Evolutionary conservation across 805 yeast species (phyloP).

Genomic region (Zygotorulaspora chibaensis): DNA sequence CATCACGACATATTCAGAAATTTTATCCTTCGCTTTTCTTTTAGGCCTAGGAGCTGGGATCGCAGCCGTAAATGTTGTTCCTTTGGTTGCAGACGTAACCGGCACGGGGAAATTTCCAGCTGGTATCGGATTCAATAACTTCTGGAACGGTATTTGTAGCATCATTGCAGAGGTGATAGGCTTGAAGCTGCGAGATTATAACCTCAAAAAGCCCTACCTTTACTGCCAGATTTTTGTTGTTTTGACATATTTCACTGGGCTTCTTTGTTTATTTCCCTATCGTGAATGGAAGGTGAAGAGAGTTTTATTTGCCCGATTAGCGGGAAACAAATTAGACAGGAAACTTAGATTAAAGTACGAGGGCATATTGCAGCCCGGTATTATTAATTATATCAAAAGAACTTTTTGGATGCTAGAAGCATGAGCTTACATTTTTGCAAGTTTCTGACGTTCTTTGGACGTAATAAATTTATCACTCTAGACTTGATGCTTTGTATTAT

Average conservation of each 20-base stretch:
- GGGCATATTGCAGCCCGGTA: no score
- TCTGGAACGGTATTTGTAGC: slow-evolving; percentile 25
- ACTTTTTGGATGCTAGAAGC: no score
- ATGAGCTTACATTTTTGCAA: no score
- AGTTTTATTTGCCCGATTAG: no score
- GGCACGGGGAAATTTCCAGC: slow-evolving; percentile 34
- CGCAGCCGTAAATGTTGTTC: slow-evolving; percentile 30
- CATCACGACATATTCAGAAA: slow-evolving; percentile 5
- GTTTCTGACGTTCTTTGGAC: no score
- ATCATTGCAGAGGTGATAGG: slow-evolving; percentile 48
- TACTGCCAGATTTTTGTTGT: slow-evolving; percentile 54
- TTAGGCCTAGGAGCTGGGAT: slow-evolving; percentile 40
- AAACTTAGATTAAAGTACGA: no score
- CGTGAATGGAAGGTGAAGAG: no score
- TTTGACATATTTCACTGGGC: slow-evolving; percentile 35
- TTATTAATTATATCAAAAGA: no score
- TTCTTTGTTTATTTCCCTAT: slow-evolving; percentile 15
- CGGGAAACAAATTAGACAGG: no score
- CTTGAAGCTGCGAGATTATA: slow-evolving; percentile 36
- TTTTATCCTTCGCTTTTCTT: slow-evolving; percentile 36
- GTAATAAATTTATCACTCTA: no score
- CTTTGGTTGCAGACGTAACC: slow-evolving; percentile 34
- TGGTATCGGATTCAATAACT: slow-evolving; percentile 27
- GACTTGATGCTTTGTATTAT: no score
- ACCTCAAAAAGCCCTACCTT: slow-evolving; percentile 38